Evolutionary conservation across 2,329 filamentous ascomycete species (phyloP).

Genomic region (Aspergillaceae sp.): DNA sequence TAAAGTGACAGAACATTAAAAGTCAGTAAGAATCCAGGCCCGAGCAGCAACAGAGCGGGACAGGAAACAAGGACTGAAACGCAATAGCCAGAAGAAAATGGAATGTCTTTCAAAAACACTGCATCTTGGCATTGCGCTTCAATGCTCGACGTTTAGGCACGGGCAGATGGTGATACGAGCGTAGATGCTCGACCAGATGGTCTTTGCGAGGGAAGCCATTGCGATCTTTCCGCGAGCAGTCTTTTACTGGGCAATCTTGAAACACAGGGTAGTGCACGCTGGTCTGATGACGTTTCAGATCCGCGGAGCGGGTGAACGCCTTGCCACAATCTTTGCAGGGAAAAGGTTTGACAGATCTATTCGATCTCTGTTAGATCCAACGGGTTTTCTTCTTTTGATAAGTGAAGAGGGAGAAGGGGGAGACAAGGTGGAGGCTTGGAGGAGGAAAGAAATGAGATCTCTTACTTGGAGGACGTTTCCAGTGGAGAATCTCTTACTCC

Average conservation of each 20-base stretch:
- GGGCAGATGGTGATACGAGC: conserved; percentile 47
- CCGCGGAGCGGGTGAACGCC: conserved; percentile 40
- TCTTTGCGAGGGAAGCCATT: conserved; percentile 50
- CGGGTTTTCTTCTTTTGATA: no score
- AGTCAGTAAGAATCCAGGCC: no score
- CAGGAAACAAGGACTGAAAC: no score
- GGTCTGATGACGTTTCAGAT: conserved; percentile 43
- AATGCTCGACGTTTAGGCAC: conserved; percentile 30
- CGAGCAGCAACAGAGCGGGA: no score
- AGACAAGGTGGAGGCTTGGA: not conserved
- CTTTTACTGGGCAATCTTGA: conserved; percentile 36
- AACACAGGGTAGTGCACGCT: conserved; percentile 38
- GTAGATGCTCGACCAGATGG: conserved; percentile 49
- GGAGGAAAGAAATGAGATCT: no score
- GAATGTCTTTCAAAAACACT: not conserved
- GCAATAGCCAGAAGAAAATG: no score
- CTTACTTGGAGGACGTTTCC: not conserved
- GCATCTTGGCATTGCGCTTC: not conserved
- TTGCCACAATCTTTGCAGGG: conserved; percentile 27
- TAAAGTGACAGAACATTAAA: no score
- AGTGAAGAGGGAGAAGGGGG: not conserved
- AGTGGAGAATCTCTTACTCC: not conserved
- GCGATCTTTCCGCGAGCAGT: conserved; percentile 39
- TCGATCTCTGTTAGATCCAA: conserved; percentile 3
- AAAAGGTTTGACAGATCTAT: conserved; percentile 23